These are phyloP conservation scores for Colletotrichum sp. DNA, from an alignment of 2,329 filamentous ascomycete species.

Conservation along the genomic window DNA sequence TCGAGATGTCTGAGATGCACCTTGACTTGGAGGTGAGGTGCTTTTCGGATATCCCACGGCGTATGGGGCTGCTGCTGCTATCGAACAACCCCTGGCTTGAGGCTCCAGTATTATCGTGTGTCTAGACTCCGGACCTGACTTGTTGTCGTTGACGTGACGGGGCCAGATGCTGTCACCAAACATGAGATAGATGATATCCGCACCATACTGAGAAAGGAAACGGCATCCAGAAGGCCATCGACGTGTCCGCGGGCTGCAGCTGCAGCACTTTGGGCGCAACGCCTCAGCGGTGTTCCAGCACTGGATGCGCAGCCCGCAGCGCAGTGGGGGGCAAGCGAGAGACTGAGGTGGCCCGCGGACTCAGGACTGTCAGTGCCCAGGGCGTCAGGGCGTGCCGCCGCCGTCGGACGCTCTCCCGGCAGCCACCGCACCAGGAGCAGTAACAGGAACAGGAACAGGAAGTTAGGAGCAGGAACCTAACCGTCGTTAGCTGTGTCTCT, in stretches of 20 bases:
- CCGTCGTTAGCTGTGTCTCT: background rate
- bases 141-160: background rate
- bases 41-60: background rate
- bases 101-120: background rate
- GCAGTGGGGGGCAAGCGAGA: background rate
- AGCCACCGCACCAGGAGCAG: background rate
- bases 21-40: background rate
- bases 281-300: slow-evolving; percentile 9
- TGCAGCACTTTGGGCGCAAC: background rate
- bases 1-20: background rate
- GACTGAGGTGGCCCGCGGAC: too few species aligned
- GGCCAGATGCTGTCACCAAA: background rate
- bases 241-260: background rate
- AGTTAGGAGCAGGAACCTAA: background rate
- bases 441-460: background rate
- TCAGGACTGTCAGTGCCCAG: background rate
- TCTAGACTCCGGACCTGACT: background rate
- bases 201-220: background rate
- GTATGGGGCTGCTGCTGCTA: background rate
- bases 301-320: background rate
- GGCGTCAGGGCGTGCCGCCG: background rate
- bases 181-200: background rate
- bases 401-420: background rate
- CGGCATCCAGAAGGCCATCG: background rate
- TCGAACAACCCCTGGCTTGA: background rate